These are phyloP conservation scores for Pseudodiploospora longispora DNA, from an alignment of 2,329 filamentous ascomycete genomes.

Conservation along the genomic window DNA sequence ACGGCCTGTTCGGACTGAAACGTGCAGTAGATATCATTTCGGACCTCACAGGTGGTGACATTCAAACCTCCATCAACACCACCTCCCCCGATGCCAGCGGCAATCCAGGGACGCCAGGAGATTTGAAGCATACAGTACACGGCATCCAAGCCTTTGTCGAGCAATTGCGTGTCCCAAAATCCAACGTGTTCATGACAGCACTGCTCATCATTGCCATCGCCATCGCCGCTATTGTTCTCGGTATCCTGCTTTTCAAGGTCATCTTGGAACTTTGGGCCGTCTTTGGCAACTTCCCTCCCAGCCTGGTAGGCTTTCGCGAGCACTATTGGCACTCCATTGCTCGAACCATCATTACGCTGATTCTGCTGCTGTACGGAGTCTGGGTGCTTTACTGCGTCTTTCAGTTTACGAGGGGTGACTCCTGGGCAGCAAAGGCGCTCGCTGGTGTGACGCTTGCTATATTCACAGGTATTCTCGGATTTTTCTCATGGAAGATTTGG, in stretches of 20 bases:
- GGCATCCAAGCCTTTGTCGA: slow-evolving; percentile 81
- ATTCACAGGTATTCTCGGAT: slow-evolving; percentile 74
- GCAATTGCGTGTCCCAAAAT: slow-evolving; percentile 72
- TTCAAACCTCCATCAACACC: slow-evolving; percentile 37
- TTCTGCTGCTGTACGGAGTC: slow-evolving; percentile 84
- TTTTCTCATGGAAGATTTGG: slow-evolving; percentile 81
- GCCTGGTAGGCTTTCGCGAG: slow-evolving; percentile 76
- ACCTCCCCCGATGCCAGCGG: slow-evolving; percentile 19
- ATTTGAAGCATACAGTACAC: slow-evolving; percentile 43
- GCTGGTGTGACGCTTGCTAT: slow-evolving; percentile 72
- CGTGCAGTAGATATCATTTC: slow-evolving; percentile 42
- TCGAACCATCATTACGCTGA: slow-evolving; percentile 80
- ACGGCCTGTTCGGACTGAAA: slow-evolving; percentile 39
- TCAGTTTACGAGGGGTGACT: slow-evolving; percentile 89
- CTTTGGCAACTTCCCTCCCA: slow-evolving; percentile 77
- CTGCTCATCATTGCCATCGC: slow-evolving; percentile 82
- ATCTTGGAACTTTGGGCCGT: slow-evolving; percentile 86
- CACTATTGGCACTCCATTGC: slow-evolving; percentile 94
- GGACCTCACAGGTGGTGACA: slow-evolving; percentile 45
- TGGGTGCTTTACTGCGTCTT: slow-evolving; percentile 96
- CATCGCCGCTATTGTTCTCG: slow-evolving; percentile 73
- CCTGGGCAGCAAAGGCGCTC: slow-evolving; percentile 81
- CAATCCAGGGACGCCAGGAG: slow-evolving; percentile 14
- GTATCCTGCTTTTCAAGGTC: slow-evolving; percentile 83
- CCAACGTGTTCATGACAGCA: slow-evolving; percentile 95